Evolutionary conservation across 345 rosid genomes (phyloP), one percentile per base, ranked within the genome.

Genomic region (Excoecaria agallocha): DNA sequence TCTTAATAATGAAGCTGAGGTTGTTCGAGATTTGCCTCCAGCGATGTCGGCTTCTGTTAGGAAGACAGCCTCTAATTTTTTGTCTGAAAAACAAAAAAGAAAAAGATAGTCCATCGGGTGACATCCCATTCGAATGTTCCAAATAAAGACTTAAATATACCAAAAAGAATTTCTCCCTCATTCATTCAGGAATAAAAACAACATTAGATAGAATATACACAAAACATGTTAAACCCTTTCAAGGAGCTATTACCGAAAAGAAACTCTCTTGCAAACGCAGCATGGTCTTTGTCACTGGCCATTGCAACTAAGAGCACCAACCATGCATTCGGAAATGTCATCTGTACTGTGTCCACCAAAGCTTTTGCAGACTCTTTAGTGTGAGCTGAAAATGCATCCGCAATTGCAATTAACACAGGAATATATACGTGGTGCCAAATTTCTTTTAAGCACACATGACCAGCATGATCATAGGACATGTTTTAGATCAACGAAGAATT

Each of bases 211-310:
- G 7, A 8, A 43, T 38, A 17, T 38, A 30, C 3, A 25, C 22
- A 9, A 51, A 54, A 54, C 17, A 35, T 17, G 41, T 8, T 6
- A 74, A n/a, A 60, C 16, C 43, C 66, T 35, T 37, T 19, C 71
- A 50, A 38, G 52, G 35, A 49, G 57, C 66, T 39, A 41, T 80
- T 30, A 87, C 96, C 96, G 12, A 89, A 84, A 55, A 95, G 89
- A 74, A 95, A 82, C 76, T 92, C 93, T 80, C 75, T 89, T 43
- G 98, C 97, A 81, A 95, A 95, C 48, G 87, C 89, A 16, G 85
- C 69, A 82, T 93, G 98, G 82, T 93, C 96, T 78, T 93, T 93
- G 81, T 95, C 99, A 54, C 76, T 84, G 69, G 99, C 98, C 98
- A 94, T 94, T 65, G 98, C 91, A 39, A 92, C 88, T 54, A 94